Base-by-base conservation (phyloP, 202 grass and related monocot species). In the Musa balbisiana region DNA sequence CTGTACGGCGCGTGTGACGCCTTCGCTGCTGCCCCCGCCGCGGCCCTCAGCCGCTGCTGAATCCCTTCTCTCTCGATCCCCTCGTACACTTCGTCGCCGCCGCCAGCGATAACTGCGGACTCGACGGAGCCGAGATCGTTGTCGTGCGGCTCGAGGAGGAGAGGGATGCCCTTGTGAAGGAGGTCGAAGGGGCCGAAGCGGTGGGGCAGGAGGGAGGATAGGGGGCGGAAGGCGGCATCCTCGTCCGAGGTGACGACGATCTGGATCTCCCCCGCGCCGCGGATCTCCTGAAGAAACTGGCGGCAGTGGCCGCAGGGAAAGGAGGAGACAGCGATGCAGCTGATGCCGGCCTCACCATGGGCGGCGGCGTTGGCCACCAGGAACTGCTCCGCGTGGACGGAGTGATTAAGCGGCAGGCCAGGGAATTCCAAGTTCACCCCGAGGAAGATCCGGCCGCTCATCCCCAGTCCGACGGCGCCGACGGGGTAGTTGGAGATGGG, bases 261-360 rank as follows among this genome's bases (percentile, higher is more conserved):
- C 1, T 83, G 79, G 75, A 95, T 99, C 80, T 87, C 81, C 55
- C 75, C 70, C 12, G 96, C 91, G 69, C 84, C 91, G 23, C 91
- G 91, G 78, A 99, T 87, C 70, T 99, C 96, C 86, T 99, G 96
- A 16, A 99, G 82, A 81, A 99, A 99, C 89, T 99, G 96, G 71
- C 96, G 84, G 87, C 96, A 99, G 87, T 99, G 96, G 80, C 91
- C 96, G 76, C 91, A 99, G 19, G 96, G 95, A 83, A 95, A 86
- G 78, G 89, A 83, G n/a, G 96, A 99, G 54, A 99, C 96, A 53
- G 96, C 96, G 81, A 99, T 73, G 89, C 81, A 88, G 64, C 77
- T 85, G 12, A 99, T 88, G 69, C 71, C 84, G 26, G 68, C 0
- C 82, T 99, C 95, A 29, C 91, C 91, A n/a, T 85, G 87, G 17